Evolutionary conservation across 805 yeast genomes (phyloP), one percentile per base, ranked within the genome.

Genomic region (Starmera caribaea): DNA sequence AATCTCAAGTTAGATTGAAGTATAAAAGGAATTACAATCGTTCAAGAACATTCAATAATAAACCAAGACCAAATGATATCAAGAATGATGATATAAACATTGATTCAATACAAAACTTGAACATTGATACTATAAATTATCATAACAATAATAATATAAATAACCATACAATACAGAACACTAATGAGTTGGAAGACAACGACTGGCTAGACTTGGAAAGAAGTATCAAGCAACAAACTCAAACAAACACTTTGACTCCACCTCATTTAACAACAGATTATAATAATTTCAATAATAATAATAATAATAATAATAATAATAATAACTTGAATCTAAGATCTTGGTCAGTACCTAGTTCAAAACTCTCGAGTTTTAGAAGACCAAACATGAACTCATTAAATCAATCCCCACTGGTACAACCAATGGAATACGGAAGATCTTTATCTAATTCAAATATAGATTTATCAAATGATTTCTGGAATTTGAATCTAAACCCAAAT

Each of bases 281-380:
- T 6, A 16, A 31, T 15, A 10, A 31, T 10, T 16, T 3, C 24
- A 16, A 16, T 26, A 29, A 15, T 31, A 5, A 12, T 13, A 16
- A 24, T 16, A 14, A 14, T 15, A 34, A 35, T 32, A 30, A 30
- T 16, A 32, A 16, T 29, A n/a, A n/a, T n/a, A n/a, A n/a, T n/a
- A n/a, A n/a, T n/a, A n/a, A n/a, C n/a, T n/a, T n/a, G n/a, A n/a
- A n/a, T n/a, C n/a, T n/a, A n/a, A 38, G 31, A 11, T 30, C 37
- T 7, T 45, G 55, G 50, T 44, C 55, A 14, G 49, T 55, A 1
- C 51, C 58, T 7, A 52, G 40, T 39, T 47, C 56, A 16, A 52
- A 47, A 32, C 37, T 53, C 8, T 52, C 58, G 6, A 53, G 58
- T 26, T 53, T 53, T 32, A 46, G 58, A 35, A 45, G 44, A 37